Base-by-base conservation (phyloP, 768 basidiomycete species). In the Megacollybia marginata region DNA sequence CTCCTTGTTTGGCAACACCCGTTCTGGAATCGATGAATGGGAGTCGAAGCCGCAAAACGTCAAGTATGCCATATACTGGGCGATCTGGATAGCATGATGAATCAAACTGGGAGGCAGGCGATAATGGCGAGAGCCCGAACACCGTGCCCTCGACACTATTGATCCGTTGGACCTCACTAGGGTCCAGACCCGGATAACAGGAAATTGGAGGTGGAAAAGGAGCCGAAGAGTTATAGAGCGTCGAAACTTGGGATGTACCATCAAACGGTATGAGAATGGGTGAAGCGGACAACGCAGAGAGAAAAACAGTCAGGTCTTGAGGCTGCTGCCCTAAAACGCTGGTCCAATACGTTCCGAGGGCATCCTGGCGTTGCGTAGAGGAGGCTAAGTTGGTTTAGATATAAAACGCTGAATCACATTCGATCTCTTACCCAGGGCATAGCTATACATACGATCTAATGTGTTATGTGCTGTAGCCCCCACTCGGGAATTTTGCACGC, bases 1-100 rank as follows among this genome's bases (percentile, higher is more conserved):
- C 74, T 8, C 75, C 80, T 59, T 84, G 80, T 51, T 66, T 69
- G 5, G 74, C 64, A 38, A 70, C 62, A 13, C 69, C 70, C 13
- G 62, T 57, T 33, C 69, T 60, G 5, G 66, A 64, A 58, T 82
- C 75, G 9, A 64, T 46, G 60, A 80, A 84, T 13, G 83, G 82
- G 23, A 82, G 66, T 13, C 82, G 75, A 20, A 82, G 63, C n/a
- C 66, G 71, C 33, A 83, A 61, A 13, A 83, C 58, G 54, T 85
- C 72, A 47, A 86, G 64, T 20, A 80, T 66, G 15, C 83, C 82
- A 55, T 86, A 85, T n/a, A 81, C 64, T 2, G 81, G 83, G 28
- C 78, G 73, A 55, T 71, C 69, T 9, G 73, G 65, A 60, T 72
- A 84, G 59, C 84, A 86, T 4, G 66, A 60, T 8, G 70, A 38